phyloP scores from a whole-genome alignment of 257 asterid genomes.

The Scutellaria barbata region DNA sequence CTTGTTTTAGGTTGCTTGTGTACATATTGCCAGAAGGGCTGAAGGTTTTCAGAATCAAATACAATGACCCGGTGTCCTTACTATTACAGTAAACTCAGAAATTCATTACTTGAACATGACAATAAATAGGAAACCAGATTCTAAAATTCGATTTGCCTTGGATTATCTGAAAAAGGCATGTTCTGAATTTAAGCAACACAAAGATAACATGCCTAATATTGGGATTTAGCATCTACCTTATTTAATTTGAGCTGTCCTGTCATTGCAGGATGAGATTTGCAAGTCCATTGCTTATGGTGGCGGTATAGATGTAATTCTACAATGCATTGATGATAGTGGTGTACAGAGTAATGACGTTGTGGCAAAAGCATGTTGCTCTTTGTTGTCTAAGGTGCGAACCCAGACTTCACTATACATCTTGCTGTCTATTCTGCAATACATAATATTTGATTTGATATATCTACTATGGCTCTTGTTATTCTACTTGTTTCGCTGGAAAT shows the following conservation, averaged over 20 bases:
- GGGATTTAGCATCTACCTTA: slow-evolving; percentile 20
- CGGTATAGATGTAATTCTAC: slow-evolving; percentile 79
- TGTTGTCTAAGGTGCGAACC: slow-evolving; percentile 78
- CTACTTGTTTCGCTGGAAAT: not conserved
- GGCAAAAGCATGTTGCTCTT: slow-evolving; percentile 77
- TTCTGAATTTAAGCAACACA: slow-evolving; percentile 19
- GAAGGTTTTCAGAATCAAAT: slow-evolving; percentile 1
- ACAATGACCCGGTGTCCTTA: not conserved
- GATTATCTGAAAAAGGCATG: slow-evolving; percentile 16
- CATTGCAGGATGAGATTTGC: slow-evolving; percentile 90
- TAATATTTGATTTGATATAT: slow-evolving; percentile 5
- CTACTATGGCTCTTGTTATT: slow-evolving; percentile 3
- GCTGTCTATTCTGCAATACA: slow-evolving; percentile 15
- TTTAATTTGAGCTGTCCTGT: slow-evolving; percentile 24
- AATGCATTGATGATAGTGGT: slow-evolving; percentile 75
- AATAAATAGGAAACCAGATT: not conserved
- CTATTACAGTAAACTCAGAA: not conserved
- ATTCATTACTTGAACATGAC: slow-evolving; percentile 13
- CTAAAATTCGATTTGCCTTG: slow-evolving; percentile 11
- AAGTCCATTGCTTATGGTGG: slow-evolving; percentile 71
- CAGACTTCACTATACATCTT: slow-evolving; percentile 23
- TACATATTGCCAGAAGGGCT: slow-evolving; percentile 19
- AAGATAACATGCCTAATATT: slow-evolving; percentile 21
- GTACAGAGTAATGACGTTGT: slow-evolving; percentile 61
- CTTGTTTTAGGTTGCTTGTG: slow-evolving; percentile 23